Percentiles rank a stretch among this genome's conserved stretches.
phyloP scores from a whole-genome alignment of 2,329 filamentous ascomycete genomes.

The Calonectria crousiana region DNA sequence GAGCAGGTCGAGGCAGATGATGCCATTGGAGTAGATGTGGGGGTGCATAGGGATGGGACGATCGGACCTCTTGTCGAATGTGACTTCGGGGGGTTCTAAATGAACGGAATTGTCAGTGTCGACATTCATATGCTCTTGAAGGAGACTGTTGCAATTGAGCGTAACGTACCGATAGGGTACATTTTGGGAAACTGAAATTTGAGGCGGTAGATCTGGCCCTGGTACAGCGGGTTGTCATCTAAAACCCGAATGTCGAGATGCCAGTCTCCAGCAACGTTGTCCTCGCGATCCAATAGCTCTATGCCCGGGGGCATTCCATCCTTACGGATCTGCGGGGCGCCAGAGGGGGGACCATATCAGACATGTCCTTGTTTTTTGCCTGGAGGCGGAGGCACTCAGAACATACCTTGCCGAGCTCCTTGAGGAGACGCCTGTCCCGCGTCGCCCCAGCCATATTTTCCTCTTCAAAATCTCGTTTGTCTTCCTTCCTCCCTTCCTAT shows the following conservation, averaged over 20 bases:
- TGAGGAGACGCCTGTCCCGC: conserved; percentile 68
- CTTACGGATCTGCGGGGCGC: conserved; percentile 61
- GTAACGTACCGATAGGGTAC: conserved; percentile 87
- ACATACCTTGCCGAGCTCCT: conserved; percentile 69
- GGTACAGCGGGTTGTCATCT: conserved; percentile 90
- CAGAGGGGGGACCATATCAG: conserved; percentile 32
- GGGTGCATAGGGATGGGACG: conserved; percentile 91
- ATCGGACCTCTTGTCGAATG: conserved; percentile 77
- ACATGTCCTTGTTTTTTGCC: conserved; percentile 6
- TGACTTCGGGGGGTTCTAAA: conserved; percentile 92
- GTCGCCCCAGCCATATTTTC: conserved; percentile 57
- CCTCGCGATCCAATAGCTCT: conserved; percentile 81
- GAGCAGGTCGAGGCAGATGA: conserved; percentile 96
- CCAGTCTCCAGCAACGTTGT: conserved; percentile 83
- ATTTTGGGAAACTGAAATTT: conserved; percentile 86
- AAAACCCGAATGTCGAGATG: conserved; percentile 91
- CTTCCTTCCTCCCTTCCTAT: conserved; percentile 3
- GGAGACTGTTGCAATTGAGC: not conserved
- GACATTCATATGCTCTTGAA: not conserved
- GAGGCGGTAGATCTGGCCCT: conserved; percentile 82
- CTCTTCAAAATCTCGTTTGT: not conserved
- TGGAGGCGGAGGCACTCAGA: not conserved
- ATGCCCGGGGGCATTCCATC: conserved; percentile 76
- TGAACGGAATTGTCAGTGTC: conserved; percentile 22
- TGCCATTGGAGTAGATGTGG: conserved; percentile 98